Evolutionary conservation across 352 stramenopile species (phyloP), one percentile per base, ranked within the genome.

Genomic region (Pythium brachiatum): DNA sequence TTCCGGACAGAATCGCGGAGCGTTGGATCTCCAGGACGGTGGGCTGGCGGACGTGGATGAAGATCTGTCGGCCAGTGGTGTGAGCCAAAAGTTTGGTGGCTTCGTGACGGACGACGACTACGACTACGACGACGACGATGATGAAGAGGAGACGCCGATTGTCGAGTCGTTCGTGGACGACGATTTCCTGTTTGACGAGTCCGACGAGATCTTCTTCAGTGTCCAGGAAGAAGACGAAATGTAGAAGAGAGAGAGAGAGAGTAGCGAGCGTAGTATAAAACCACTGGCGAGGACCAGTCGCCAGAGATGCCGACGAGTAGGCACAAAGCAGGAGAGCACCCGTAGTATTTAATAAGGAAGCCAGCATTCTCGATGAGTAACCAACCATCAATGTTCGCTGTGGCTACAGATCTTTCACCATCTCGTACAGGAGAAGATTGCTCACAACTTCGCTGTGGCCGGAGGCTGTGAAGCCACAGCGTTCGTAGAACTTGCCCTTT

Each of bases 161-260:
- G 55, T 72, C 25, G 65, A 72, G n/a, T 66, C 65, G 38, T 67
- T 67, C 44, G 25, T 66, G 16, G 65, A 72, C 38, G 54, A 72
- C 39, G 59, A 72, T 13, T 54, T 60, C 44, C 38, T 65, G 1
- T 72, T 72, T 41, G 58, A 72, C 31, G 65, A 62, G 1, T 38
- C 57, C 27, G 63, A 71, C 39, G 57, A 71, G 58, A 62, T 71
- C 38, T 66, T 66, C 23, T 21, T 71, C 26, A 64, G 47, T 32
- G 62, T 52, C 12, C 16, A 51, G 3, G 62, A 64, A 57, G 23
- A 54, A 7, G 46, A 48, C n/a, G 47, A 56, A 8, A 47, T 47
- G 39, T 47, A 47, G 21, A 46, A 7, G 51, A 38, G 36, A 29
- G 27, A 23, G 20, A 31, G 11, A 50, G 13, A 34, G 8, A 34